phyloP scores from a whole-genome alignment of 2,329 filamentous ascomycete genomes.

The Diplodia intermedia region DNA sequence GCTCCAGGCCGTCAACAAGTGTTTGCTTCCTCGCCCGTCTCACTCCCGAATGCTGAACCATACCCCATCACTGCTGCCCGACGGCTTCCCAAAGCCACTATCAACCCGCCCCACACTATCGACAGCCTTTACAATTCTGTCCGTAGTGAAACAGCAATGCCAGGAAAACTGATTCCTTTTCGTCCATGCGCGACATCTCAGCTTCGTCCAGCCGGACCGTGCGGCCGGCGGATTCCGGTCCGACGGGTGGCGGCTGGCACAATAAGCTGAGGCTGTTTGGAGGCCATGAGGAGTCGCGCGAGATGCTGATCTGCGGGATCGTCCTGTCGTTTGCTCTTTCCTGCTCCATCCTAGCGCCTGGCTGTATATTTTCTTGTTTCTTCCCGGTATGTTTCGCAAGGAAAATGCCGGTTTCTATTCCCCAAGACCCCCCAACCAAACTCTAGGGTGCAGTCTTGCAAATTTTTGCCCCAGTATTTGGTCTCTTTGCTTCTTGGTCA shows the following conservation, averaged over 20 bases:
- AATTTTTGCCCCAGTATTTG: background rate
- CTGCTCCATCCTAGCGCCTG: background rate
- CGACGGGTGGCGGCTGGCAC: slow-evolving; percentile 16
- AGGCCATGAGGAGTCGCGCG: slow-evolving; percentile 1
- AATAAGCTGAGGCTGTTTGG: slow-evolving; percentile 15
- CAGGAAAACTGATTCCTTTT: background rate
- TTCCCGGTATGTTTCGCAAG: background rate
- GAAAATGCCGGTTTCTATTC: background rate
- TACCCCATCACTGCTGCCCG: background rate
- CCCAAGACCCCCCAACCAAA: background rate
- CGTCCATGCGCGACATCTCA: background rate
- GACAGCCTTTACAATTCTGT: background rate
- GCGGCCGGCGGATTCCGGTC: slow-evolving; percentile 24
- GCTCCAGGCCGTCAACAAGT: background rate
- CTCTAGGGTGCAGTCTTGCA: background rate
- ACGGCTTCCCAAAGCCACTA: background rate
- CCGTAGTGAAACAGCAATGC: background rate
- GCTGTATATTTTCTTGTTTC: background rate
- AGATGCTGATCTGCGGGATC: slow-evolving; percentile 22
- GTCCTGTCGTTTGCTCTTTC: slow-evolving; percentile 5
- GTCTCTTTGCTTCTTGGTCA: background rate
- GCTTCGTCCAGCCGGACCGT: slow-evolving; percentile 10
- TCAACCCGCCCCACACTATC: background rate
- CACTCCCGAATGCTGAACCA: background rate
- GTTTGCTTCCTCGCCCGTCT: background rate